phyloP scores from a whole-genome alignment of 495 filamentous ascomycete genomes.

The Talaromyces thailandensis region DNA sequence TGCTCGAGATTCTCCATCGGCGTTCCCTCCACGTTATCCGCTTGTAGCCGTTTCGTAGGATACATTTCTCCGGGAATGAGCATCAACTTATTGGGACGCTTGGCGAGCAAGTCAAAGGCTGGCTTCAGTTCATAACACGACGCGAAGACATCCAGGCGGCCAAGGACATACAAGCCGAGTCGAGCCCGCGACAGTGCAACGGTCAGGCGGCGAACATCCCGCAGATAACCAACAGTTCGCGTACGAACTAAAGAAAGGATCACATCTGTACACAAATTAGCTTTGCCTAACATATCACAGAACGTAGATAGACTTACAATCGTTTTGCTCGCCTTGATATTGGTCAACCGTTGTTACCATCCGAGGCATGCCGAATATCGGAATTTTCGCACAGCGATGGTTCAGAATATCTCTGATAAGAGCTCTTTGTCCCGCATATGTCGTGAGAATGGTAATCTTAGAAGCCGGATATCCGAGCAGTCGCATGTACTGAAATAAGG shows the following conservation, averaged over 20 bases:
- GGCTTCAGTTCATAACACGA: conserved; percentile 78
- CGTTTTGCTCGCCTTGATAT: conserved; percentile 98
- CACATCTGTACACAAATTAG: conserved; percentile 53
- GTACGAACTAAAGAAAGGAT: conserved; percentile 89
- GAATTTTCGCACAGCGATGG: conserved; percentile 75
- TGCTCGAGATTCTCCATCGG: conserved; percentile 90
- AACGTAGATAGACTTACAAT: conserved; percentile 56
- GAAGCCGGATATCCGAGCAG: conserved; percentile 89
- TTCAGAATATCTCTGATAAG: conserved; percentile 81
- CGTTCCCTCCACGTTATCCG: conserved; percentile 47
- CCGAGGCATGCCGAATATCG: conserved; percentile 83
- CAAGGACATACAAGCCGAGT: conserved; percentile 87
- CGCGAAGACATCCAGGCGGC: conserved; percentile 83
- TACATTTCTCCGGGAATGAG: conserved; percentile 81
- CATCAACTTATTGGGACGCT: conserved; percentile 65
- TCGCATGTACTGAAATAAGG: conserved; percentile 95
- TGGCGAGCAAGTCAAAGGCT: conserved; percentile 68
- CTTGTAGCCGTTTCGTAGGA: conserved; percentile 55
- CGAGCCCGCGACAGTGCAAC: conserved; percentile 94
- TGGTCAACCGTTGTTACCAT: conserved; percentile 94
- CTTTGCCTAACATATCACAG: not conserved
- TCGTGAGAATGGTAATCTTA: conserved; percentile 83
- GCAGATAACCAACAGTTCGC: conserved; percentile 81
- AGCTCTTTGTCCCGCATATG: conserved; percentile 91
- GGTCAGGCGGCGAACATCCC: conserved; percentile 87